Conservation (phyloP, 192 early-diverging fungal genomes). For the Haplosporangium gracile region DNA sequence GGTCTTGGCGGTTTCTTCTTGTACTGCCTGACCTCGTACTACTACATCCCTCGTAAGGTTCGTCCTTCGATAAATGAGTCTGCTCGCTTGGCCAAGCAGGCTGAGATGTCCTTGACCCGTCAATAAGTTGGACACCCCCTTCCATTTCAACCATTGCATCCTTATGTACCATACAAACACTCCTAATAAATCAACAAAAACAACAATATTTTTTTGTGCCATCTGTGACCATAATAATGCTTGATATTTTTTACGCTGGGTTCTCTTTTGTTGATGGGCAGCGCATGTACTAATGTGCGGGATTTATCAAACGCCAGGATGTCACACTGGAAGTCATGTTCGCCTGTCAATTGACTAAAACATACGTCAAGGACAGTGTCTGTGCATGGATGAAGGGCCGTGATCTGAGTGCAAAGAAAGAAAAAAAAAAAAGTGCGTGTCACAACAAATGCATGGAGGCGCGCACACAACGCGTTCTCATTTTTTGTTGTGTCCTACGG, state of each 20-base stretch:
- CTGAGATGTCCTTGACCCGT: conserved; percentile 28
- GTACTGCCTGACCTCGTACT: conserved; percentile 40
- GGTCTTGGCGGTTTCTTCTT: conserved; percentile 49
- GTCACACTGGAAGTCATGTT: too few relatives aligned
- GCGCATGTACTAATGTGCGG: neutral
- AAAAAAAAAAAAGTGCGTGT: too few relatives aligned
- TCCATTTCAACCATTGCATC: neutral
- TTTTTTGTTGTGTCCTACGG: too few relatives aligned
- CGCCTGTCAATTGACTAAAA: too few relatives aligned
- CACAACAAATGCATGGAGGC: too few relatives aligned
- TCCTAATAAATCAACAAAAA: neutral
- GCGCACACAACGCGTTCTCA: too few relatives aligned
- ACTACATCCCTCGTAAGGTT: conserved; percentile 42
- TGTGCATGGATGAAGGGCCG: neutral
- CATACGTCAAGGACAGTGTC: neutral
- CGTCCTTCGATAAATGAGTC: conserved; percentile 53
- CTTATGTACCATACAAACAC: neutral
- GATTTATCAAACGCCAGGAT: too few relatives aligned
- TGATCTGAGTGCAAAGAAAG: too few relatives aligned
- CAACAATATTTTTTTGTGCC: neutral
- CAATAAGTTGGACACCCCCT: conserved; percentile 13
- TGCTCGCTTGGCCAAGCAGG: conserved; percentile 49
- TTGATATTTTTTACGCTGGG: neutral
- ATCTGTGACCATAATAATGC: neutral
- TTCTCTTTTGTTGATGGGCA: neutral